Evolutionary conservation across 495 filamentous ascomycete genomes (phyloP).

Genomic region (Lepraria neglecta): DNA sequence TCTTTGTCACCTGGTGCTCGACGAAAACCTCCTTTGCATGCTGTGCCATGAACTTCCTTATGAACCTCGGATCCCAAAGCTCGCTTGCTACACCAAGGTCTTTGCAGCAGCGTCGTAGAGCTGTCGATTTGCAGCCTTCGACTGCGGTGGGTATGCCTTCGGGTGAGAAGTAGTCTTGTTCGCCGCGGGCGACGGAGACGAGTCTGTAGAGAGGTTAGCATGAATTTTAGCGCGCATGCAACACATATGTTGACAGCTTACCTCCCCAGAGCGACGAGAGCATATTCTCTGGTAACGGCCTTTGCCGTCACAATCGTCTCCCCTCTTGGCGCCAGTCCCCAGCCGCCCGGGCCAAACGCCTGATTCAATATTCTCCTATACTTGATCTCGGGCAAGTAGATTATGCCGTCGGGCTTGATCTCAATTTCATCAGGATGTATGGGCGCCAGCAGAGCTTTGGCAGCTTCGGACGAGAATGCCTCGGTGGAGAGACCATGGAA

Average conservation of each 20-base stretch:
- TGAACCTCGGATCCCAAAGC: slow-evolving; percentile 93
- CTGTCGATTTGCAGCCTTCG: slow-evolving; percentile 95
- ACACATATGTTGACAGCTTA: slow-evolving; percentile 37
- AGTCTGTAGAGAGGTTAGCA: slow-evolving; percentile 48
- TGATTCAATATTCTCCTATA: slow-evolving; percentile 85
- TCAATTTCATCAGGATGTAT: slow-evolving; percentile 74
- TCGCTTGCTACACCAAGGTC: slow-evolving; percentile 92
- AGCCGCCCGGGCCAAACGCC: slow-evolving; percentile 91
- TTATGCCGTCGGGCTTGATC: slow-evolving; percentile 92
- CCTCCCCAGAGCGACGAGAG: slow-evolving; percentile 83
- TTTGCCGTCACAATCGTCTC: slow-evolving; percentile 86
- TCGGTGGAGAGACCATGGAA: slow-evolving; percentile 78
- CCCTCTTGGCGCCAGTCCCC: slow-evolving; percentile 86
- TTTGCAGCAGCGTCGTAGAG: slow-evolving; percentile 94
- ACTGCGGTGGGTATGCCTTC: slow-evolving; percentile 95
- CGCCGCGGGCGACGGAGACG: slow-evolving; percentile 86
- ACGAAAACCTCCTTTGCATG: slow-evolving; percentile 72
- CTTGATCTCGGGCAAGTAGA: slow-evolving; percentile 98
- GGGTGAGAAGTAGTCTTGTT: slow-evolving; percentile 88
- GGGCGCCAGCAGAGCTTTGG: slow-evolving; percentile 61
- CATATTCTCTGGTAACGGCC: slow-evolving; percentile 91
- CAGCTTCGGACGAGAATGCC: slow-evolving; percentile 70
- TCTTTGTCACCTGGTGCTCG: slow-evolving; percentile 78
- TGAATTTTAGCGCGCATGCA: not conserved
- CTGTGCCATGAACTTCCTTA: slow-evolving; percentile 60